Base-by-base conservation (phyloP, 1,139 yeast genomes). In the Zygoascus meyerae region DNA sequence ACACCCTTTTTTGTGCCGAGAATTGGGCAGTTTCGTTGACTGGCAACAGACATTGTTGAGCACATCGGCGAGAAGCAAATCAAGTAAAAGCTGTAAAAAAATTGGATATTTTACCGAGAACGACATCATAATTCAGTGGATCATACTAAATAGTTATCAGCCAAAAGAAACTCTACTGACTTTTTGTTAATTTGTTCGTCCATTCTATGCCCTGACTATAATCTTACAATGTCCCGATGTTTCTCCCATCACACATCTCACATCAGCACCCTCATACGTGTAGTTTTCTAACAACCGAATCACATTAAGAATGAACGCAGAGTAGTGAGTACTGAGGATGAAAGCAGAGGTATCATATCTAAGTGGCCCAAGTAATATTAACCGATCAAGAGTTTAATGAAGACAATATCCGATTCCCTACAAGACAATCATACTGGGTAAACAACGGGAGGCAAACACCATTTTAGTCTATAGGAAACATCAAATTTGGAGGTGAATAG, bases 251-350 rank as follows among this genome's bases (percentile, higher is more conserved):
- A 21, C 26, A 21, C 26, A 21, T 21, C 26, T 21, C 26, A 21
- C 26, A 21, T 21, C 26, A 40, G 21, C 43, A 36, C 9, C 43
- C 18, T 30, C 43, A 18, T 40, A 40, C 43, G 43, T 40, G 43
- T 40, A 32, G 43, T 14, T 21, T 40, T 40, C 43, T 40, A 40
- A 18, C 18, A 29, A 32, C 32, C 33, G 35, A 33, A 17, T 32
- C 30, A 18, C 12, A 21, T 6, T 40, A 21, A 34, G 12, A 43
- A 52, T 52, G 55, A 52, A 52, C 48, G 55, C 55, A 38, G 55
- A 52, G 55, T 52, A 42, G 55, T 52, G 48, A 37, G 55, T 51
- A 29, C 11, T n/a, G 10, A 2, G 5, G 14, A 21, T 21, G 7
- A 21, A 21, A 21, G 26, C 26, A 21, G 26, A 21, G 7, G 26